Evolutionary conservation across 2,329 filamentous ascomycete species (phyloP).

Genomic region (Aspergillus neotritici): DNA sequence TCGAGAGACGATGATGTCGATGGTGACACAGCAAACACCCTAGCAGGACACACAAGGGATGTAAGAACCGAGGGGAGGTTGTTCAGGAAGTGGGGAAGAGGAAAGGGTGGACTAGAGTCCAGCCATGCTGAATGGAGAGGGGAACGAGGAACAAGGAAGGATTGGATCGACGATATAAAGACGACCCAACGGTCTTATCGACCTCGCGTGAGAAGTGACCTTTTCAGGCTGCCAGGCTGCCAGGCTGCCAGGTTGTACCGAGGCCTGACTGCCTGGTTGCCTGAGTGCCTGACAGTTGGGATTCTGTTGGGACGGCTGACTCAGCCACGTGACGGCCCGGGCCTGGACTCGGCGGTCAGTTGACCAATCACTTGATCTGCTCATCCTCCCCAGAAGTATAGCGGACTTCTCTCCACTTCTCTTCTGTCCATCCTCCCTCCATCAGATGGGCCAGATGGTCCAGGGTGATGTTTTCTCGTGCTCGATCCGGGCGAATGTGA

Average conservation of each 20-base stretch:
- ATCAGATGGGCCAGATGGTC: neutral
- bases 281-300: constrained; percentile 8
- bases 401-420: too few species aligned
- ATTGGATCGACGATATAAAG: constrained; percentile 2
- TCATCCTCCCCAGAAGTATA: neutral
- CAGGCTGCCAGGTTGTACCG: too few species aligned
- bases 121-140: constrained; percentile 11
- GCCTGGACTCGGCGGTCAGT: neutral
- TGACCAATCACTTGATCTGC: constrained; percentile 1
- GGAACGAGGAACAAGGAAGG: constrained; percentile 10
- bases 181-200: neutral
- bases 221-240: constrained; percentile 11
- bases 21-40: neutral
- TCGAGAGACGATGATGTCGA: constrained; percentile 7
- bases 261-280: constrained; percentile 12
- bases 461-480: too few species aligned
- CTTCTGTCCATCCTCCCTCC: neutral
- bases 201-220: neutral
- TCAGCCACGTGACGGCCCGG: constrained; percentile 2
- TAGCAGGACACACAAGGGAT: neutral
- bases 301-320: constrained; percentile 12
- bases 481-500: too few species aligned
- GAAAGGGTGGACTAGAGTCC: constrained; percentile 6
- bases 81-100: neutral
- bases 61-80: constrained; percentile 1